Evolutionary conservation across 2,329 filamentous ascomycete genomes (phyloP), one percentile per base, ranked within the genome.

Genomic region (Exophiala viscosa): DNA sequence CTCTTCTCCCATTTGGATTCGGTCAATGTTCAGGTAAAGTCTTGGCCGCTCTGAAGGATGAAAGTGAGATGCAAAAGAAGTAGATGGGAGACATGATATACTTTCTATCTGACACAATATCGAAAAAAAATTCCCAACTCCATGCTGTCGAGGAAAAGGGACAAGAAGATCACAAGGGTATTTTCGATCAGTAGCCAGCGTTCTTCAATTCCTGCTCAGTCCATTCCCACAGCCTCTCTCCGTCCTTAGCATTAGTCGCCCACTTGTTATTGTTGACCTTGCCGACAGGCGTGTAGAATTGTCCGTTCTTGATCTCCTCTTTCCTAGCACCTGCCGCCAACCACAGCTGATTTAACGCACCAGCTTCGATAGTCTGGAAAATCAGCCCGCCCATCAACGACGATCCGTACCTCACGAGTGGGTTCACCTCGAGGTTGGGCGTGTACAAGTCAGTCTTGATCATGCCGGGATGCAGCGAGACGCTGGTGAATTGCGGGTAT

Each of bases 391-490:
- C 45, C 1, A 65, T 28, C 1, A 52, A 15, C 11, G 45, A 52
- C 2, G 70, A 3, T 5, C 60, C 57, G 15, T 62, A 51, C 10
- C 63, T 62, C 14, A 67, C 53, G 1, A 66, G 3, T 0, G 55
- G 18, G 36, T 65, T 66, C 0, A 60, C 52, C 9, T 63, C 52
- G 36, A 63, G 66, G 3, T 65, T 60, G 6, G 69, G 59, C 5
- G 63, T 54, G 46, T 73, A 75, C n/a, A 76, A 48, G 7, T 68
- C 66, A 39, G 70, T 75, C 4, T 66, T 55, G 33, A 75, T 71
- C 3, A 72, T 63, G 2, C 78, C 78, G 0, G 78, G 78, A 49
- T 81, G 78, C 1, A 81, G 60, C 0, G 74, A 70, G 8, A 80
- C 68, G 17, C 71, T 70, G 17, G 67, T 69, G 35, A 62, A 43